phyloP scores from a whole-genome alignment of 2,329 filamentous ascomycete genomes.

The Sphaerulina vaccinii region DNA sequence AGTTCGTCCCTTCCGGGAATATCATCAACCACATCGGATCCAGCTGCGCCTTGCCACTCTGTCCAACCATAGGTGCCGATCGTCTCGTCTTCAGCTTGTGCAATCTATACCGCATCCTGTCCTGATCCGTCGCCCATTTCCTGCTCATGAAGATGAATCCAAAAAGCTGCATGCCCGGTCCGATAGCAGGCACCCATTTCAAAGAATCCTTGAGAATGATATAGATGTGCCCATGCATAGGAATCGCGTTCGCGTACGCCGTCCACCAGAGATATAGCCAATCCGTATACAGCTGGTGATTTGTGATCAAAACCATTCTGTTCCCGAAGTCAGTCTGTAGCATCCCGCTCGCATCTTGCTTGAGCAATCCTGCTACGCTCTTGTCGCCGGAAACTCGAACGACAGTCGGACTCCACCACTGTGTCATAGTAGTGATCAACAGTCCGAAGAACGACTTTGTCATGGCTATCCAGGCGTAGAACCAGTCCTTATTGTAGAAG shows the following conservation, averaged over 20 bases:
- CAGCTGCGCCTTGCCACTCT: constrained; percentile 29
- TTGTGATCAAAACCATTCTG: constrained; percentile 76
- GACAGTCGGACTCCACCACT: constrained; percentile 78
- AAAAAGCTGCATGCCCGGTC: constrained; percentile 80
- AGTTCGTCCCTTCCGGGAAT: constrained; percentile 84
- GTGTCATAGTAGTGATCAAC: constrained; percentile 73
- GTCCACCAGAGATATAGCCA: constrained; percentile 96
- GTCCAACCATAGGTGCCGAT: constrained; percentile 38
- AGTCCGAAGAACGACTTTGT: constrained; percentile 84
- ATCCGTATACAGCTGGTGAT: constrained; percentile 75
- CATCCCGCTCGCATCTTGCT: constrained; percentile 65
- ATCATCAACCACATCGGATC: constrained; percentile 84
- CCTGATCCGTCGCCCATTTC: constrained; percentile 78
- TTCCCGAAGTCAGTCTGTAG: constrained; percentile 77
- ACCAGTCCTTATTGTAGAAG: constrained; percentile 69
- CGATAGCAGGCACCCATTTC: constrained; percentile 77
- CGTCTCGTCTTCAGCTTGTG: constrained; percentile 63
- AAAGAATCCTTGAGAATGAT: constrained; percentile 88
- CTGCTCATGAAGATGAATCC: constrained; percentile 92
- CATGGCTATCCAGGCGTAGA: constrained; percentile 80
- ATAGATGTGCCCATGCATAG: constrained; percentile 81
- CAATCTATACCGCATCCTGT: constrained; percentile 71
- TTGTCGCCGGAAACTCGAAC: constrained; percentile 80
- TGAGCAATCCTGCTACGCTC: constrained; percentile 72
- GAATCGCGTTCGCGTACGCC: constrained; percentile 64